Conservation (phyloP, 2,329 filamentous ascomycete genomes). For the Epichloe scottii region DNA sequence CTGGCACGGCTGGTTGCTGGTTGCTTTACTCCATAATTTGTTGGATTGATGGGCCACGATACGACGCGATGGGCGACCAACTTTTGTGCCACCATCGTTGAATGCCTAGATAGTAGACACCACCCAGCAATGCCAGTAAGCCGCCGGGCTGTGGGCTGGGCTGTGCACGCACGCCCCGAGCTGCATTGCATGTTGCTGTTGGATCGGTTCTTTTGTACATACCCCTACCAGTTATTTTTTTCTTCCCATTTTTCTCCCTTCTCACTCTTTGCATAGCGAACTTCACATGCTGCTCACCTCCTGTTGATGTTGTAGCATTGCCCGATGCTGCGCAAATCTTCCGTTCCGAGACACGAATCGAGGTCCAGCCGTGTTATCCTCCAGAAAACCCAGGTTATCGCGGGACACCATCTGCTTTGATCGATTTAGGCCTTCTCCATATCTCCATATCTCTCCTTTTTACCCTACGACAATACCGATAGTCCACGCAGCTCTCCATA, state of each 20-base stretch:
- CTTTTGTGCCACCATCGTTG: background rate
- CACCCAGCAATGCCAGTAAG: background rate
- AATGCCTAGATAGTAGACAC: background rate
- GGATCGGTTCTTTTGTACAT: too few relatives aligned
- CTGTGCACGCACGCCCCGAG: background rate
- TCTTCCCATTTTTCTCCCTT: background rate
- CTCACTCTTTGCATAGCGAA: background rate
- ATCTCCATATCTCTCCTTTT: background rate
- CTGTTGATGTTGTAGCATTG: too few relatives aligned
- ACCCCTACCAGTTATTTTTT: background rate
- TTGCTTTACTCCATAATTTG: too few relatives aligned
- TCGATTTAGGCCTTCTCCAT: background rate
- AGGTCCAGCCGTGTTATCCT: background rate
- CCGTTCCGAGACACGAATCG: background rate
- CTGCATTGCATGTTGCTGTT: background rate
- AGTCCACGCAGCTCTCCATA: background rate
- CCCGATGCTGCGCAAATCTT: too few relatives aligned
- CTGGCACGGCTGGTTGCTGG: background rate
- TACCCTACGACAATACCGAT: background rate
- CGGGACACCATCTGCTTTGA: background rate
- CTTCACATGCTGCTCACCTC: too few relatives aligned
- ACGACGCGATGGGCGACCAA: background rate
- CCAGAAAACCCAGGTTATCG: background rate
- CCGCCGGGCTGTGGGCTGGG: background rate
- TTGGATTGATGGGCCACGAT: background rate